Base-by-base conservation (phyloP, 2,329 filamentous ascomycete species). In the Ceratocystiopsis sp. region DNA sequence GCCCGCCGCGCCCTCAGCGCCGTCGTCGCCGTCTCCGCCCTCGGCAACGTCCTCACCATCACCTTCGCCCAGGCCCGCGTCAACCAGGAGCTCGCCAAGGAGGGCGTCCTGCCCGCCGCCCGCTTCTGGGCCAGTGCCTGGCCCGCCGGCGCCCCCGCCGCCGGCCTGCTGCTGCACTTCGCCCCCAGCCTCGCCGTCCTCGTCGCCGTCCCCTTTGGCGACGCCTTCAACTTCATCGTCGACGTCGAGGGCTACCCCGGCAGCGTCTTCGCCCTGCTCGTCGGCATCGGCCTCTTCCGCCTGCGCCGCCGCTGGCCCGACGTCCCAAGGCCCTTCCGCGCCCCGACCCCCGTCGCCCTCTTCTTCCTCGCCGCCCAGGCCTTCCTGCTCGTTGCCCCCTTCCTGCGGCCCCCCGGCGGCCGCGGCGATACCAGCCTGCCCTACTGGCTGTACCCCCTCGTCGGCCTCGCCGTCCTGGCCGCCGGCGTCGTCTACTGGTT, bases 51-150 rank as follows among this genome's bases (percentile, higher is more conserved):
- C 0, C 58, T 79, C 10, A 70, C 71, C 17, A 67, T 77, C 38
- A 73, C 79, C 46, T 81, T 81, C 58, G 75, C 76, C 0, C 75
- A 80, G 56, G 73, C 75, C 4, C 69, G 77, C 44, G 60, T 80
- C n/a, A 75, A 77, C 0, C 77, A 78, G 55, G 75, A 79, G 55
- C 67, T 80, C n/a, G 76, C 73, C 11, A 71, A 75, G 13, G 75
- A 80, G 56, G 76, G 75, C 25, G 66, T 80, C 18, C 58, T 81
- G 1, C 77, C 77, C 1, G 76, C 71, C 45, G 74, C 73, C 0
- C 60, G 63, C 1, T 62, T 80, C 51, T 80, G 72, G 65, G 75
- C 75, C 13, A 72, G 69, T 55, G 78, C 76, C 52, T 73, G 69
- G 57, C 80, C 79, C 0, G 79, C 76, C 48, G 74, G 77, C 44